Evolutionary conservation across 108 stramenopile genomes (phyloP), one percentile per base, ranked within the genome.

Genomic region (Cyclotella cryptica): DNA sequence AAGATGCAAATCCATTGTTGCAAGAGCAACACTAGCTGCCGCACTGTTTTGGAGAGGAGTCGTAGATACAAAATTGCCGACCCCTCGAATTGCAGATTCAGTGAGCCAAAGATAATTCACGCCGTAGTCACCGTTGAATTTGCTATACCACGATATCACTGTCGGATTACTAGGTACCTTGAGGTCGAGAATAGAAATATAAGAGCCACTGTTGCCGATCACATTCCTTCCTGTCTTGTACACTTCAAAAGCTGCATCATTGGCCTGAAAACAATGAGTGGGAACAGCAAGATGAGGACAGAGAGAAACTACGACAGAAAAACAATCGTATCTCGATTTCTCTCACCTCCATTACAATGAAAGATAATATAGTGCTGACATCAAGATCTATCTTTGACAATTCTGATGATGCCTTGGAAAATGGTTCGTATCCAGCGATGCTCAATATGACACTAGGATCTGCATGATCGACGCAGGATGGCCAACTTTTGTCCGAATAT

Each of bases 171-270:
- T 27, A 19, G 55, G 52, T 14, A 58, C 76, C 8, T 73, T 75
- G 21, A 92, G 75, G n/a, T 76, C 22, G 11, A 74, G 13, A 15
- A 92, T 70, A 10, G 87, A 77, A n/a, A 71, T 27, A 28, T 66
- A 71, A 13, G 40, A 18, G 1, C 44, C 71, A 24, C 63, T 51
- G 8, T 40, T 64, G 26, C 18, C 47, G n/a, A 45, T 45, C 30
- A 74, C 62, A 78, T 92, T 91, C 21, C 78, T 79, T 22, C 94
- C 94, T 52, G 82, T 71, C 12, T 57, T 44, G 61, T 89, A 95
- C 21, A 88, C 40, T 53, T 91, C 90, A 28, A 53, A 45, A 5
- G 93, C 93, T 42, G 61, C 47, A 75, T 69, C 59, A 70, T 88
- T 79, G 55, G 80, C 78, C 61, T 61, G 59, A 58, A 58, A 27